Conservation (phyloP, 2,329 filamentous ascomycete species). For the Thermothelomyces thermophilus region DNA sequence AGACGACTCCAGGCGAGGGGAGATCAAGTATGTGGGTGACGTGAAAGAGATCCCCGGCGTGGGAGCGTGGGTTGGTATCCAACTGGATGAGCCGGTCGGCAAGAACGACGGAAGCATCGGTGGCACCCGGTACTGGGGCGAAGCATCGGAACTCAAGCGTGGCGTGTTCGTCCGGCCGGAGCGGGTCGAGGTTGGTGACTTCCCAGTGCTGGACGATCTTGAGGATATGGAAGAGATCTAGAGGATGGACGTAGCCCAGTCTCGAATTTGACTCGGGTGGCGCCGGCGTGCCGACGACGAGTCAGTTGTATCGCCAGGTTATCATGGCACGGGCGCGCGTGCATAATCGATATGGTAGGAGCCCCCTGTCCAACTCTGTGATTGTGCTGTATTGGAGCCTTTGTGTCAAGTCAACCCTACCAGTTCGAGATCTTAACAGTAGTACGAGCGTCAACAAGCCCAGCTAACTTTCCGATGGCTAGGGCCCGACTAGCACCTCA, state of each 20-base stretch:
- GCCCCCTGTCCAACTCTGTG: too few relatives aligned
- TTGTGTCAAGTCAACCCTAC: too few relatives aligned
- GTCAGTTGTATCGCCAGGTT: neutral
- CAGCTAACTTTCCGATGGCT: too few relatives aligned
- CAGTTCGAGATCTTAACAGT: too few relatives aligned
- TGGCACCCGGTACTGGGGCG: conserved; percentile 62
- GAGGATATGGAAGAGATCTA: conserved; percentile 73
- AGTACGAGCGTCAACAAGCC: too few relatives aligned
- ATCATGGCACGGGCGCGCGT: neutral
- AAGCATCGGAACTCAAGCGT: conserved; percentile 57
- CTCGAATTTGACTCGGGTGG: neutral
- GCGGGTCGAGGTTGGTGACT: conserved; percentile 70
- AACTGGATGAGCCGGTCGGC: conserved; percentile 72
- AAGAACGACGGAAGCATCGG: conserved; percentile 69
- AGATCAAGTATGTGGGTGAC: conserved; percentile 64
- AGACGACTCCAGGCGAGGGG: conserved; percentile 63
- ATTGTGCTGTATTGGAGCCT: too few relatives aligned
- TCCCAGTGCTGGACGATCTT: conserved; percentile 61
- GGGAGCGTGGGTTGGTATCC: conserved; percentile 66
- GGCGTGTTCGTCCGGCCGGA: conserved; percentile 76
- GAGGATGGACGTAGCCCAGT: conserved; percentile 14
- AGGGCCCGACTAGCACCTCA: too few relatives aligned
- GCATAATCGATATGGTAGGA: too few relatives aligned
- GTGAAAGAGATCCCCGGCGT: conserved; percentile 65
- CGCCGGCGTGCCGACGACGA: neutral